Base-by-base conservation (phyloP, 2,329 filamentous ascomycete genomes). In the Beauveria brongniartii region DNA sequence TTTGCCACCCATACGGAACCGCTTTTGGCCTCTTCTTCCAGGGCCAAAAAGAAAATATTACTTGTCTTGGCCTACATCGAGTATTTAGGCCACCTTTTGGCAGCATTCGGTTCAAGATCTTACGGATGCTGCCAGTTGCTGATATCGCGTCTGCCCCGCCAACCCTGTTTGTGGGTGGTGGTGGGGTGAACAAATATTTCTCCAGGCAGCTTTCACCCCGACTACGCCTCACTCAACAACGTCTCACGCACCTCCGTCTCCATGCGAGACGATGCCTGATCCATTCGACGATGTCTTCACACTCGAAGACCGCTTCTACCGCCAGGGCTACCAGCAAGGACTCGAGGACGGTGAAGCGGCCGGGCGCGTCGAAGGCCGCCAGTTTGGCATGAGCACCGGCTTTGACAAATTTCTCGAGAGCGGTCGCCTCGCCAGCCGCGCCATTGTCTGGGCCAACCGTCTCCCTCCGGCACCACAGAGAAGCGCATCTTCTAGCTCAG, bases 331-430 rank as follows among this genome's bases (percentile, higher is more conserved):
- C 77, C 73, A 80, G 6, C 82, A 91, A 59, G 94, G 94, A 48
- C 73, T 85, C 53, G 76, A 80, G 46, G 93, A 96, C 74, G 94
- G 94, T 63, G 78, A 84, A 46, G 81, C 82, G 62, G 88, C 90
- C 37, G 94, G 94, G 44, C 86, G 87, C 62, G 85, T 91, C 65
- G 94, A 99, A 80, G 94, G 94, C 63, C 89, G 92, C 56, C 84
- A 91, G 22, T 91, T 97, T 70, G 94, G 93, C 0, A 84, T 97
- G 47, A 89, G 95, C 71, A 94, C 92, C 65, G 93, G 92, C 0
- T 97, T 94, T 68, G 91, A 96, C 68, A 97, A 96, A 75, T 97
- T 95, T 69, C 71, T 89, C 47, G 87, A 91, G 64, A 83, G 91
- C 72, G 93, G 93, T 2, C 81, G 82, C 62, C 75, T 97, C 37